These are phyloP conservation scores for Lolium rigidum DNA, from an alignment of 176 grass and related monocot genomes.

Conservation along the genomic window DNA sequence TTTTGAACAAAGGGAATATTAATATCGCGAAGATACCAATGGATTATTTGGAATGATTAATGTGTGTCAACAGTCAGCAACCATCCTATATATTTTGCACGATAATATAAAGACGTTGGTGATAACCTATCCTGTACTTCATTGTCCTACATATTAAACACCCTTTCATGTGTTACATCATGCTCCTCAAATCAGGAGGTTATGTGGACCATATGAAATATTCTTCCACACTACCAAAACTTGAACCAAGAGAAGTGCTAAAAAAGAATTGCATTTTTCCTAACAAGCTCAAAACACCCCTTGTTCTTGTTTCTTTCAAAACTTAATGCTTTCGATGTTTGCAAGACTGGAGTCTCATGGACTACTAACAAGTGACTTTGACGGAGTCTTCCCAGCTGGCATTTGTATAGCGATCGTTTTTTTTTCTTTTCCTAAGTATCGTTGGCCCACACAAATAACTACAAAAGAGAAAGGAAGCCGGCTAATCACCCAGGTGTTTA, in stretches of 20 bases:
- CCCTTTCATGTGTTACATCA: background rate
- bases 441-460: slow-evolving; percentile 86
- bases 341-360: slow-evolving; percentile 60
- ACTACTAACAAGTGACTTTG: slow-evolving; percentile 89
- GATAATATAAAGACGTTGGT: background rate
- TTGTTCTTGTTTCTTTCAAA: background rate
- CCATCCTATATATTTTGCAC: background rate
- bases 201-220: background rate
- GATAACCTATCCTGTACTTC: background rate
- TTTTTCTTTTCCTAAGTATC: slow-evolving; percentile 92
- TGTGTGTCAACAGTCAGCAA: background rate
- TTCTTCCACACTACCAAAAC: background rate
- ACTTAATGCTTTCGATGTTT: slow-evolving; percentile 10
- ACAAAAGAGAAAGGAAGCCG: slow-evolving; percentile 36
- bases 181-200: background rate
- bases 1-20: background rate
- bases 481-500: background rate
- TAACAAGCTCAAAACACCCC: slow-evolving; percentile 20
- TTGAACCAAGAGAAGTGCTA: background rate
- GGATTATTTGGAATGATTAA: background rate
- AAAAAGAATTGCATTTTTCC: background rate
- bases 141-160: background rate
- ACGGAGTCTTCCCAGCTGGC: slow-evolving; percentile 75
- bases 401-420: slow-evolving; percentile 73
- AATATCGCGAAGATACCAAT: too few relatives aligned